phyloP scores from a whole-genome alignment of 2,329 filamentous ascomycete genomes.

The Elsinoe necatrix region DNA sequence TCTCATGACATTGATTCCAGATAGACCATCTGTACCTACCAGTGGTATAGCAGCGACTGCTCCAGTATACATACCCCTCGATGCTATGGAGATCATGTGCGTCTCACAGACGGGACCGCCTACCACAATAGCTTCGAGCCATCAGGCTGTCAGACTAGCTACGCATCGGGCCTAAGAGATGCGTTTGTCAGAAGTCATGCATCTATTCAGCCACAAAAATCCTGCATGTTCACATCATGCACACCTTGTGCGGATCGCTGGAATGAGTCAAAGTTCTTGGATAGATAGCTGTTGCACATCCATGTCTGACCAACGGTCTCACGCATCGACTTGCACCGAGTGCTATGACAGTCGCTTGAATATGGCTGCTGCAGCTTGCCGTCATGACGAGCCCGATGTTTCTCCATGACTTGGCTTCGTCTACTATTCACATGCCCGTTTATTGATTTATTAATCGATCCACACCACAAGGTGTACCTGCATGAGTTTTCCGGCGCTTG shows the following conservation, averaged over 20 bases:
- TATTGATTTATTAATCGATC: neutral
- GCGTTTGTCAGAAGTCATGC: neutral
- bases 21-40: neutral
- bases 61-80: neutral
- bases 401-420: neutral
- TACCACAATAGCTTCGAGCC: neutral
- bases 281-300: neutral
- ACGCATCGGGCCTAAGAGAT: neutral
- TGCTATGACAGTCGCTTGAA: neutral
- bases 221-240: neutral
- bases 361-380: neutral
- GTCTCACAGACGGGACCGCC: neutral
- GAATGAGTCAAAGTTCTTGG: neutral
- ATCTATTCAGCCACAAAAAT: neutral
- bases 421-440: neutral
- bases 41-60: neutral
- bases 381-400: neutral
- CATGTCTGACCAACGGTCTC: neutral
- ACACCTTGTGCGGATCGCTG: neutral
- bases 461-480: slow-evolving; percentile 1
- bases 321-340: neutral
- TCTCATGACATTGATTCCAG: neutral
- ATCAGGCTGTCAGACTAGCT: neutral
- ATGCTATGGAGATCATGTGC: neutral
- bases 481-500: slow-evolving; percentile 1